Evolutionary conservation across 176 grass and related monocot genomes (phyloP).

Genomic region (Carex pumila): DNA sequence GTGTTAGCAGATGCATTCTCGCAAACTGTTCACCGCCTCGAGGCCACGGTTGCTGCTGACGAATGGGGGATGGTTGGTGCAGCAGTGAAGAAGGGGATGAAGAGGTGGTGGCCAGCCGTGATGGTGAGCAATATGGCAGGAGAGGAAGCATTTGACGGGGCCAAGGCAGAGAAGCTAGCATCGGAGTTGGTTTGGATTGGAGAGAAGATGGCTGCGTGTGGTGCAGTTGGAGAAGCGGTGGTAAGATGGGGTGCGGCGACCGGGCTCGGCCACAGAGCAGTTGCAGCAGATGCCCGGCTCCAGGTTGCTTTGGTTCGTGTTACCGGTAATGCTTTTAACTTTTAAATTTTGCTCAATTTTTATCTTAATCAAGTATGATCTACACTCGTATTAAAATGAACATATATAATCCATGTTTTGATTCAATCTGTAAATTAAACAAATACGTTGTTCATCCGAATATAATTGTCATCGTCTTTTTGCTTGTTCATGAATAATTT

Average conservation of each 20-base stretch:
- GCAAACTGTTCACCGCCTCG: conserved; percentile 47
- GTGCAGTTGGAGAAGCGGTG: conserved; percentile 37
- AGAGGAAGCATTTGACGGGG: conserved; percentile 28
- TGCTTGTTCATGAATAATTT: neutral
- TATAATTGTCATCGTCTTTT: neutral
- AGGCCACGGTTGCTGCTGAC: conserved; percentile 21
- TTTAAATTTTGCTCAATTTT: neutral
- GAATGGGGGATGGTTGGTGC: conserved; percentile 34
- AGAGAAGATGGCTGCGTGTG: conserved; percentile 67
- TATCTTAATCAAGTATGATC: neutral
- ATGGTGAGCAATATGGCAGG: neutral
- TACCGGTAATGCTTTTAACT: conserved; percentile 30
- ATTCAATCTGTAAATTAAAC: too few species aligned
- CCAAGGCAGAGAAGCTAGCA: conserved; percentile 56
- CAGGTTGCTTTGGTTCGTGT: conserved; percentile 63
- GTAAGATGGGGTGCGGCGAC: conserved; percentile 41
- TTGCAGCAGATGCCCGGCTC: conserved; percentile 50
- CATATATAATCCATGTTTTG: too few species aligned
- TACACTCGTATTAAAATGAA: too few species aligned
- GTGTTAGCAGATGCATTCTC: conserved; percentile 43
- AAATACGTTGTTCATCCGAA: too few species aligned
- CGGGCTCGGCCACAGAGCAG: conserved; percentile 35
- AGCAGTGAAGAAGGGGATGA: conserved; percentile 35
- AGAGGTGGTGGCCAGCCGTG: conserved; percentile 27
- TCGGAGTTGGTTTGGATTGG: conserved; percentile 73